Conservation (phyloP, 805 yeast species). For the Hanseniaspora osmophila region DNA sequence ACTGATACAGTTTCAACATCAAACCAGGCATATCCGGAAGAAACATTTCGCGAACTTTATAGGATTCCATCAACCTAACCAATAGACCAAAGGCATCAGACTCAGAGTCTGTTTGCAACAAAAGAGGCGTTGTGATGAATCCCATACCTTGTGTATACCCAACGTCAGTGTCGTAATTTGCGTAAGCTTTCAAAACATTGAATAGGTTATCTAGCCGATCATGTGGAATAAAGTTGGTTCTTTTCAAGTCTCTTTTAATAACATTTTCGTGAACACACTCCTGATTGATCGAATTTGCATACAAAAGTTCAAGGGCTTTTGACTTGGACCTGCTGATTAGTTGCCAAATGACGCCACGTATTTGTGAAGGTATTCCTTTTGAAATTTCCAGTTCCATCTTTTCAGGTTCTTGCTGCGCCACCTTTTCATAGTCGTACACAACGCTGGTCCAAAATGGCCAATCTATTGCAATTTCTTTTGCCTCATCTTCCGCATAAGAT, state of each 20-base stretch:
- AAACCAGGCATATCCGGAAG: conserved; percentile 90
- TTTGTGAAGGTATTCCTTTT: conserved; percentile 69
- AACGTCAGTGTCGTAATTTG: conserved; percentile 77
- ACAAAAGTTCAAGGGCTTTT: conserved; percentile 25
- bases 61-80: conserved; percentile 70
- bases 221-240: conserved; percentile 68
- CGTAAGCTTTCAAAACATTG: conserved; percentile 70
- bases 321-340: conserved; percentile 69
- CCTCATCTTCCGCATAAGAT: conserved; percentile 26
- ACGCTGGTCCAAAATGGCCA: conserved; percentile 85
- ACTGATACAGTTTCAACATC: conserved; percentile 72
- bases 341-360: conserved; percentile 90
- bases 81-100: conserved; percentile 75
- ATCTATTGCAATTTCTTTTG: conserved; percentile 32
- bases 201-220: conserved; percentile 52
- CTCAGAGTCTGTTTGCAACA: conserved; percentile 54
- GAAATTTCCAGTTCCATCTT: conserved; percentile 48
- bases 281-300: conserved; percentile 31
- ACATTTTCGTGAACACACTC: conserved; percentile 56
- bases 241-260: conserved; percentile 66
- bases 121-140: conserved; percentile 72
- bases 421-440: conserved; percentile 58
- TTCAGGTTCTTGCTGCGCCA: conserved; percentile 48
- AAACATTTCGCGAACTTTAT: conserved; percentile 65
- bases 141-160: conserved; percentile 99